phyloP scores from a whole-genome alignment of 2,329 filamentous ascomycete species.

The Aspergillus intermedius region DNA sequence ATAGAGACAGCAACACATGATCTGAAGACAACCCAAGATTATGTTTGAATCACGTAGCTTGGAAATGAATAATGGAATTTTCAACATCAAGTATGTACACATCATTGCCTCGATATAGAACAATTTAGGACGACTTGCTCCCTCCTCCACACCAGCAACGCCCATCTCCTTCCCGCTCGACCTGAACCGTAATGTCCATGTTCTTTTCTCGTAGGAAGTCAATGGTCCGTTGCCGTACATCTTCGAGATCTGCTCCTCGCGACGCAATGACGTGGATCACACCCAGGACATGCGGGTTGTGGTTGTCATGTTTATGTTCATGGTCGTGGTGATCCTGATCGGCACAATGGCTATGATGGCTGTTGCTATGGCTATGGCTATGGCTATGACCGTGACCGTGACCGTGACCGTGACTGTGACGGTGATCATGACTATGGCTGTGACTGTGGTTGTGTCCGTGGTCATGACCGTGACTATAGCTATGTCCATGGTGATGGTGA shows the following conservation, averaged over 20 bases:
- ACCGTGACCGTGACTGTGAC: conserved; percentile 23
- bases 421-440: conserved; percentile 23
- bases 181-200: conserved; percentile 79
- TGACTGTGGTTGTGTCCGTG: conserved; percentile 24
- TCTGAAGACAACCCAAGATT: no score
- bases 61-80: no score
- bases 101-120: no score
- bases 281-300: conserved; percentile 54
- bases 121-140: conserved; percentile 15
- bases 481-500: conserved; percentile 21
- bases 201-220: conserved; percentile 63
- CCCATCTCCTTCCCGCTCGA: conserved; percentile 74
- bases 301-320: conserved; percentile 13
- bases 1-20: no score
- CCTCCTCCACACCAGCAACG: conserved; percentile 57
- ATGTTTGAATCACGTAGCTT: no score
- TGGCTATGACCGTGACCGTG: conserved; percentile 25
- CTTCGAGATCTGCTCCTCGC: conserved; percentile 66
- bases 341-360: conserved; percentile 4
- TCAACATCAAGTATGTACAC: no score
- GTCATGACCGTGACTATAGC: conserved; percentile 22
- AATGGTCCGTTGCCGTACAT: conserved; percentile 71
- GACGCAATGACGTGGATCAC: conserved; percentile 80
- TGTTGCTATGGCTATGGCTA: conserved; percentile 23
- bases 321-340: conserved; percentile 6